Percentiles rank a stretch among this genome's conserved stretches.
Conservation (phyloP, 805 yeast genomes). For the Candida ulmi region DNA sequence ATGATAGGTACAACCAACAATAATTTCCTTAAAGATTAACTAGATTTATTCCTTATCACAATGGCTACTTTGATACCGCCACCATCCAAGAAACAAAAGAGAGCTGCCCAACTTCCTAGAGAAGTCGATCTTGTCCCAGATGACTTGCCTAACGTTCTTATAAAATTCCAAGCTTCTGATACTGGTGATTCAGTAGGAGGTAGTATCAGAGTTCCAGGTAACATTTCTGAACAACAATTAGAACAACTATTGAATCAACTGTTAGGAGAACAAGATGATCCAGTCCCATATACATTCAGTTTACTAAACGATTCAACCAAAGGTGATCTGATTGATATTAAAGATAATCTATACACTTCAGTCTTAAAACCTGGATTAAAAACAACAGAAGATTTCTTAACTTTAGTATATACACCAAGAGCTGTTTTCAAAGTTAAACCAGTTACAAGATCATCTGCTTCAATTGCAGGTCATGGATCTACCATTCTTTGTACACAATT, state of each 20-base stretch:
- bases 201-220: conserved; percentile 87
- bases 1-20: too few relatives aligned
- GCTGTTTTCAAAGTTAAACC: conserved; percentile 92
- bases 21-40: too few relatives aligned
- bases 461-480: conserved; percentile 93
- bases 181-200: conserved; percentile 85
- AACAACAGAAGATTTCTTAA: conserved; percentile 89
- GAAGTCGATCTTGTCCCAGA: conserved; percentile 69
- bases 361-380: conserved; percentile 81
- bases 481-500: conserved; percentile 89
- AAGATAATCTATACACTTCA: conserved; percentile 70
- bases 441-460: conserved; percentile 84
- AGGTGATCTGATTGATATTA: conserved; percentile 59
- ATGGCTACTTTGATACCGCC: conserved; percentile 97
- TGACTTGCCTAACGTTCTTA: conserved; percentile 81
- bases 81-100: conserved; percentile 81
- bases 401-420: conserved; percentile 87
- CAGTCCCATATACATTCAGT: conserved; percentile 86
- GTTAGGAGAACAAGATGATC: conserved; percentile 55
- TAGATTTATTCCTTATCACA: background rate
- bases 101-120: conserved; percentile 75
- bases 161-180: conserved; percentile 89
- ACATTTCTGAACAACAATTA: conserved; percentile 75
- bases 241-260: conserved; percentile 84
- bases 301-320: conserved; percentile 43